These are phyloP conservation scores for Fraxinus pennsylvanica DNA, from an alignment of 257 asterid species.

Conservation along the genomic window DNA sequence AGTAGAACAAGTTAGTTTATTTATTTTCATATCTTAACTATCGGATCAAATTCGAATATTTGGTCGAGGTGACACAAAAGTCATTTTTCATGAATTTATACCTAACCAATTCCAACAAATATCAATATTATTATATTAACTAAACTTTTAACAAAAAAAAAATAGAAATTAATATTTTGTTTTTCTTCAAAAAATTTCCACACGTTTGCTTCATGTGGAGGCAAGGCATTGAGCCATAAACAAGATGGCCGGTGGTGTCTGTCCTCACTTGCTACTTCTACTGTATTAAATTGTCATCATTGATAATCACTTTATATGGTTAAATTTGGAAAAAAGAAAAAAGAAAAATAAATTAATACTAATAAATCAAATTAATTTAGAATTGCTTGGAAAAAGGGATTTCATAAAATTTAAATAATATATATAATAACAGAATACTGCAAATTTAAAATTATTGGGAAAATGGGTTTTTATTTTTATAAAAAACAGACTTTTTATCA, in stretches of 20 bases:
- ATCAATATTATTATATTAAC: neutral
- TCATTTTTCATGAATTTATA: too few species aligned
- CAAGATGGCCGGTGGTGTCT: slow-evolving; percentile 32
- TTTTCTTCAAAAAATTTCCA: neutral
- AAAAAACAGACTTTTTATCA: neutral
- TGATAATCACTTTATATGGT: neutral
- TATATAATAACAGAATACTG: too few species aligned
- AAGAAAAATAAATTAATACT: neutral
- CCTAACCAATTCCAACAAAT: too few species aligned
- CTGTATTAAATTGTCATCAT: neutral
- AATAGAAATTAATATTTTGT: neutral
- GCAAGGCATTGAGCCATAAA: slow-evolving; percentile 30
- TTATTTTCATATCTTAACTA: too few species aligned
- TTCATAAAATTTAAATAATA: neutral
- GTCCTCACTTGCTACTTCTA: slow-evolving; percentile 35
- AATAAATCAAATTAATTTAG: neutral
- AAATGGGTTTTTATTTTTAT: neutral
- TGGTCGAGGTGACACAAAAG: too few species aligned
- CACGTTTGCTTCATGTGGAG: slow-evolving; percentile 36
- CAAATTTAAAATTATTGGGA: too few species aligned
- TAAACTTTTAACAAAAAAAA: neutral
- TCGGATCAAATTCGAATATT: too few species aligned
- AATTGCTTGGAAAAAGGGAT: neutral
- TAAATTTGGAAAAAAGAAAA: neutral
- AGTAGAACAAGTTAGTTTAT: too few species aligned